Base-by-base conservation (phyloP, 441 rosid genomes). In the Corymbia calophylla region DNA sequence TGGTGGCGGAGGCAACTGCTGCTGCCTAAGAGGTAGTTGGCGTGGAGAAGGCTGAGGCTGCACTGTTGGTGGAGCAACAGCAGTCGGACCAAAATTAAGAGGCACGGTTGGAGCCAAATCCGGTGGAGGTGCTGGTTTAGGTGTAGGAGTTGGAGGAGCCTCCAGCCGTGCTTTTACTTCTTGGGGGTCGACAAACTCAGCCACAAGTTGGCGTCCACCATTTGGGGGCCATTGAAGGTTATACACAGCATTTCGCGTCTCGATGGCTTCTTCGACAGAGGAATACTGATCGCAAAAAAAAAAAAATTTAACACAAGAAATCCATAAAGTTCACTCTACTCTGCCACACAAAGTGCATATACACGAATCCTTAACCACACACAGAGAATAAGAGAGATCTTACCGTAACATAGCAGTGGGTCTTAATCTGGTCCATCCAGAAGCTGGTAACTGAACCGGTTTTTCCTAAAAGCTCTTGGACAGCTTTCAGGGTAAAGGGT, bases 371-470 rank as follows among this genome's bases (percentile, higher is more conserved):
- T 51, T 55, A 35, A 55, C 23, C 58, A 53, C 62, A 39, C 56
- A 29, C n/a, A 51, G 32, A 87, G 81, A 25, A 51, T 21, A 73
- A 23, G 51, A 12, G 53, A 82, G n/a, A 81, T 66, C 98, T 95
- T 95, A 98, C 99, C 68, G 95, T 93, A 66, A 96, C 97, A 88
- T 93, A 98, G 95, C 99, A 98, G 93, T 98, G 99, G 70, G 99
- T 98, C 94, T 98, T 98, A 87, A 98, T 98, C 73, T 96, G 94
- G 88, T 98, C 99, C 99, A 98, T 98, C 99, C 99, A 98, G 94
- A 98, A 98, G 91, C 94, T 93, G 51, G 93, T 91, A 64, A 97
- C 94, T 31, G 88, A 93, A 90, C 99, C 99, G 54, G 99, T 96
- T 93, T 96, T 96, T 48, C 96, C 98, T 70, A 98, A 91, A 90